Percentiles rank a stretch among this genome's conserved stretches.
phyloP scores from a whole-genome alignment of 1,284 basidiomycete genomes.

The Porodaedalea pini region DNA sequence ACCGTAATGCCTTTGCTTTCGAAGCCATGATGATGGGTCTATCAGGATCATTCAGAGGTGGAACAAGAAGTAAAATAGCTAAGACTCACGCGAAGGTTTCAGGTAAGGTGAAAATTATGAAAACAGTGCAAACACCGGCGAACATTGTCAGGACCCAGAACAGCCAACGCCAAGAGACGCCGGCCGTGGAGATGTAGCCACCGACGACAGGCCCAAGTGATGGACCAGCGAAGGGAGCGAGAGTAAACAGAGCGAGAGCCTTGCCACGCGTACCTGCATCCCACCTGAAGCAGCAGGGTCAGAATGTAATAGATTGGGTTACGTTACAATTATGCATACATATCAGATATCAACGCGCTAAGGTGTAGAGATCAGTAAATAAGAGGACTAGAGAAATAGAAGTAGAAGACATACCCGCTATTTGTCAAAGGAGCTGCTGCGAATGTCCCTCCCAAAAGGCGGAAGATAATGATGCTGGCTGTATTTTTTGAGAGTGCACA shows the following conservation, averaged over 20 bases:
- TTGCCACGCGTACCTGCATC: slow-evolving; percentile 49
- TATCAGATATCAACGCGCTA: slow-evolving; percentile 43
- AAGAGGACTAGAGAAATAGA: neutral
- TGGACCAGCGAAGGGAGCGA: slow-evolving; percentile 49
- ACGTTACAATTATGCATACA: slow-evolving; percentile 26
- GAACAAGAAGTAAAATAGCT: slow-evolving; percentile 22
- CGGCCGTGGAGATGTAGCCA: slow-evolving; percentile 45
- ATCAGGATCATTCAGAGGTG: slow-evolving; percentile 19
- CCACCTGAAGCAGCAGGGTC: slow-evolving; percentile 33
- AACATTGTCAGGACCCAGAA: slow-evolving; percentile 50
- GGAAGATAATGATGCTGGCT: slow-evolving; percentile 58
- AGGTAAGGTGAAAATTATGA: slow-evolving; percentile 43
- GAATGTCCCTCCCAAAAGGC: slow-evolving; percentile 66
- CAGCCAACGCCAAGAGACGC: slow-evolving; percentile 42
- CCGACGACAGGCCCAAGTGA: slow-evolving; percentile 44
- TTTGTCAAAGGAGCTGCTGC: slow-evolving; percentile 46
- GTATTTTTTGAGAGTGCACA: slow-evolving; percentile 62
- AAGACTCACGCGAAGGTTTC: slow-evolving; percentile 43
- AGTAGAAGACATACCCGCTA: slow-evolving; percentile 40
- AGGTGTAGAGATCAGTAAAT: neutral
- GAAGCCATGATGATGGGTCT: slow-evolving; percentile 43
- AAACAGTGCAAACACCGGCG: slow-evolving; percentile 37
- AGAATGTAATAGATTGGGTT: slow-evolving; percentile 33
- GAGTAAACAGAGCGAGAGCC: slow-evolving; percentile 50
- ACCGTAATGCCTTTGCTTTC: slow-evolving; percentile 32